Percentiles rank a stretch among this genome's conserved stretches.
Conservation (phyloP, 768 basidiomycete genomes). For the Daedalea quercina region DNA sequence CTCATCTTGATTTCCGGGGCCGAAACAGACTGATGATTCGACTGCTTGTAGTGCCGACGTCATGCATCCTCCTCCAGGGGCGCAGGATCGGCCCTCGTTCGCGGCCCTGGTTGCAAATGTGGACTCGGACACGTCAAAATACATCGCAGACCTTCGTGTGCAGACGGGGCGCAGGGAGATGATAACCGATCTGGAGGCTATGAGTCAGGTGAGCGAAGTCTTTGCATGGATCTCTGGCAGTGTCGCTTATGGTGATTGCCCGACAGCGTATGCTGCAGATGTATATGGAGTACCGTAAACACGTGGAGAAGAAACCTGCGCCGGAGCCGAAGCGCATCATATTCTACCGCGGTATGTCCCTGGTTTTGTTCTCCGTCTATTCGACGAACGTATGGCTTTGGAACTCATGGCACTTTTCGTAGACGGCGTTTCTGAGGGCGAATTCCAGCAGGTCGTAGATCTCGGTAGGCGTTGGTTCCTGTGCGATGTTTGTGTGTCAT, state of each 20-base stretch:
- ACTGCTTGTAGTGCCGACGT: constrained; percentile 30
- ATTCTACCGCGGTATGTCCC: constrained; percentile 21
- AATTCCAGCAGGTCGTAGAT: constrained; percentile 31
- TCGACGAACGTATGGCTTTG: too few relatives aligned
- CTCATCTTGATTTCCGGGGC: neutral
- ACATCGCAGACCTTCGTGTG: constrained; percentile 24
- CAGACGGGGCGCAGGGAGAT: constrained; percentile 25
- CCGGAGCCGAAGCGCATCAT: constrained; percentile 14
- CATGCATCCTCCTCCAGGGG: constrained; percentile 54
- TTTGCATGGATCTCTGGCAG: too few relatives aligned
- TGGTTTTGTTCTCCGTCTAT: too few relatives aligned
- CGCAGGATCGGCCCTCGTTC: constrained; percentile 45
- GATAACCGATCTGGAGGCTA: constrained; percentile 22
- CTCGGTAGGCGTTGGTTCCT: neutral
- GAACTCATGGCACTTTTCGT: too few relatives aligned
- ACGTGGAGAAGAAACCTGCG: neutral
- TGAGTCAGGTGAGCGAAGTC: constrained; percentile 23
- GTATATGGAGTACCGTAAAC: neutral
- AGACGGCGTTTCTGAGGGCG: constrained; percentile 48
- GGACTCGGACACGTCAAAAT: constrained; percentile 39
- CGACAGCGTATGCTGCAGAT: neutral
- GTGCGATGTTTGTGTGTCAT: neutral
- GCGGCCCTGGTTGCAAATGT: constrained; percentile 52
- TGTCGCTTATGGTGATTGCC: neutral
- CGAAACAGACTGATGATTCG: constrained; percentile 20